Base-by-base conservation (phyloP, 2,329 filamentous ascomycete species). In the Neonectria magnoliae region DNA sequence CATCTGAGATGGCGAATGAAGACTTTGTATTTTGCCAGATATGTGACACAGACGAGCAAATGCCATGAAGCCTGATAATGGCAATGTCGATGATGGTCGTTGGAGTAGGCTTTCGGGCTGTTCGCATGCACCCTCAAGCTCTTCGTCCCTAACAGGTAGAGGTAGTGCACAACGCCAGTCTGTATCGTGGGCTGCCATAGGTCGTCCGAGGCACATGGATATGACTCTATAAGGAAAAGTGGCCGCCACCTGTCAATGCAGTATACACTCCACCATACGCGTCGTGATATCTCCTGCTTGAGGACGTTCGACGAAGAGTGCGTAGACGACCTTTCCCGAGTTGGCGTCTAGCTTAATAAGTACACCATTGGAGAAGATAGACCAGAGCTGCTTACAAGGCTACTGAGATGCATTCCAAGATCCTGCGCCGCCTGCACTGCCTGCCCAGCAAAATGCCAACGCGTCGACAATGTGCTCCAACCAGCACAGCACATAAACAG, bases 201-300 rank as follows among this genome's bases (percentile, higher is more conserved):
- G 74, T 2, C 75, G 64, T 6, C 75, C 74, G 1, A 77, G 72
- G 33, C 74, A 76, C 33, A 75, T 73, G 3, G 74, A 77, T 0
- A 71, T 70, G 1, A 70, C 61, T n/a, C 20, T 44, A 2, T 68
- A 75, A 16, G n/a, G n/a, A n/a, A n/a, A 25, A 25, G 25, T 25
- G 25, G 25, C 14, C 20, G 41, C 2, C 68, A 75, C 74, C 73
- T 64, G 29, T 76, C 75, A 2, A 76, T 67, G 36, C 68, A 69
- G 42, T 74, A 76, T 5, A 76, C 64, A 20, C 71, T 72, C 75
- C 75, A 76, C 75, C 75, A 76, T n/a, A 72, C 60, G 11, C 75
- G 68, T 5, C 73, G 62, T 2, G 71, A 73, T 22, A 76, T 65
- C 57, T 74, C 67, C 22, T 55, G 42, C 18, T 57, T 59, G 4